Percentiles rank a stretch among this genome's conserved stretches.
These are phyloP conservation scores for Penicillium cataractarum DNA, from an alignment of 495 filamentous ascomycete species.

Conservation along the genomic window DNA sequence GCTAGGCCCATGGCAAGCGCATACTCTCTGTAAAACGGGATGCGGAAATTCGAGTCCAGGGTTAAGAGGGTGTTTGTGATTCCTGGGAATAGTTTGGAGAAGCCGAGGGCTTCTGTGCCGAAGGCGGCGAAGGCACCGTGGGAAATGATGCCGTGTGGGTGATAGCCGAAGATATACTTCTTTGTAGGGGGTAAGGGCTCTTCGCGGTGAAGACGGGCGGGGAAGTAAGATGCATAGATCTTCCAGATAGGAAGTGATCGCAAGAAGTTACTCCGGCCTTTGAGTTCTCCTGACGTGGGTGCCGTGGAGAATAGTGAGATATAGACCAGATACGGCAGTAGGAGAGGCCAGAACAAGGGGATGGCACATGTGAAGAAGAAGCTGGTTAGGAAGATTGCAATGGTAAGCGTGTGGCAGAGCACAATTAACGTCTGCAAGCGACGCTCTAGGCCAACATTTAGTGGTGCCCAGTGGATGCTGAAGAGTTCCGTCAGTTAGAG, in stretches of 20 bases:
- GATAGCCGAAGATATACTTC: constrained; percentile 98
- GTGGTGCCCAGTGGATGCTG: constrained; percentile 82
- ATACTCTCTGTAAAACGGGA: constrained; percentile 94
- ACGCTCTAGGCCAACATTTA: constrained; percentile 82
- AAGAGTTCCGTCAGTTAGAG: constrained; percentile 7
- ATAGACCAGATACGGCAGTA: constrained; percentile 90
- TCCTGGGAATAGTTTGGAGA: constrained; percentile 88
- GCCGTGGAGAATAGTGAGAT: constrained; percentile 76
- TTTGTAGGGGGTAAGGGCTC: constrained; percentile 72
- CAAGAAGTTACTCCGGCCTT: constrained; percentile 70
- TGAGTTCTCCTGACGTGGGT: constrained; percentile 71
- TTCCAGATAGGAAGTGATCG: constrained; percentile 81
- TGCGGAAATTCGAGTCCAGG: constrained; percentile 87
- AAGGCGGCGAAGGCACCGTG: constrained; percentile 95
- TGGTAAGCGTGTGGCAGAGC: constrained; percentile 80
- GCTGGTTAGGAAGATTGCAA: constrained; percentile 70
- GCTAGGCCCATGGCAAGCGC: constrained; percentile 81
- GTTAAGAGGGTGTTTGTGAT: constrained; percentile 92
- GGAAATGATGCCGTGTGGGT: constrained; percentile 95
- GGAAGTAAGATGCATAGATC: constrained; percentile 91
- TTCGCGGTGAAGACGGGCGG: constrained; percentile 82
- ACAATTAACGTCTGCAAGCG: constrained; percentile 88
- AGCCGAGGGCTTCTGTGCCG: constrained; percentile 87
- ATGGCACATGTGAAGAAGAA: constrained; percentile 94
- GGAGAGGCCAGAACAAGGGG: constrained; percentile 86